Base-by-base conservation (phyloP, 345 rosid species). In the Euphorbia pulcherrima region DNA sequence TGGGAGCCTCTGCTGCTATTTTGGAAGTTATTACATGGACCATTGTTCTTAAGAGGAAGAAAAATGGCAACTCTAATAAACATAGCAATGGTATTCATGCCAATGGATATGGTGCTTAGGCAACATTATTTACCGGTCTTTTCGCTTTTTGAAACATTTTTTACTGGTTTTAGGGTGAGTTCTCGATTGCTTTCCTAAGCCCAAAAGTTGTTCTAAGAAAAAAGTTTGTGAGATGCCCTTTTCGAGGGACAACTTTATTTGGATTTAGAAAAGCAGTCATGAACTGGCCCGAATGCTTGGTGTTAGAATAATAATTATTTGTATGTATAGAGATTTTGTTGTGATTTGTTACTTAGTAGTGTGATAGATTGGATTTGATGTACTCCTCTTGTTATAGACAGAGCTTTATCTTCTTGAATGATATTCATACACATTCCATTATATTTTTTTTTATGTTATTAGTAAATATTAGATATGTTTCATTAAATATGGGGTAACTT, bases 21-120 rank as follows among this genome's bases (percentile, higher is more conserved):
- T 71, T 90, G 74, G 98, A 93, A 61, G 84, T 84, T 1, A 59
- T 86, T 0, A 93, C 97, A 61, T 93, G 98, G 97, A 50, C 64
- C 44, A 68, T 90, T 0, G 98, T 90, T 39, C 47, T 93, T 26
- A 83, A 69, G 40, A 85, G 89, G 59, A 88, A 84, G 82, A 80
- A 65, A 58, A 63, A 75, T 41, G 80, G 67, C 54, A 58, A 33
- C 11, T 21, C 83, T 9, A 73, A 68, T 29, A 75, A 70, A 28
- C 44, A 69, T 52, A 62, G 39, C 47, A 85, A 84, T 74, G 86
- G 86, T 4, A 67, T 82, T 74, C 85, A 85, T 68, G 35, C 67
- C 2, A 69, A 82, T 82, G 83, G 77, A 24, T 24, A 71, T 33
- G 60, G 50, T n/a, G 35, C 58, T 57, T 65, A 60, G 69, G 55